Evolutionary conservation across 495 filamentous ascomycete genomes (phyloP).

Genomic region (Xylaria longipes): DNA sequence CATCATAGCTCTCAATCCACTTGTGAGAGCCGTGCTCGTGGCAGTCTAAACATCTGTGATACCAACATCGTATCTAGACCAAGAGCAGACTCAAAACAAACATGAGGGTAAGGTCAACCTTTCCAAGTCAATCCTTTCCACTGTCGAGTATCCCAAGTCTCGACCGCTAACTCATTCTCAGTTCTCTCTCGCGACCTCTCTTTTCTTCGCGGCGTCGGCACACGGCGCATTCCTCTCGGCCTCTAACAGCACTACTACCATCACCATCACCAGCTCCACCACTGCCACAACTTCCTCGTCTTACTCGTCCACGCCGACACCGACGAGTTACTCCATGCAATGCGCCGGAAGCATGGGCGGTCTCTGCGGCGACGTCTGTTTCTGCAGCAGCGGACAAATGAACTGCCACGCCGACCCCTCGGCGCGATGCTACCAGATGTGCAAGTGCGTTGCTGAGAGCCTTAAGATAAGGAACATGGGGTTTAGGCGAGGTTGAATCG

Average conservation of each 20-base stretch:
- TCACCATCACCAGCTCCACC: neutral
- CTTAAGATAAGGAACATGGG: neutral
- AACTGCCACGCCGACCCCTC: slow-evolving; percentile 37
- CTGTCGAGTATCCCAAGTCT: neutral
- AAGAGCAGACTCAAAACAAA: neutral
- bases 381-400: slow-evolving; percentile 25
- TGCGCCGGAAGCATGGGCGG: slow-evolving; percentile 33
- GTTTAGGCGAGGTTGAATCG: neutral
- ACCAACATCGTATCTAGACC: neutral
- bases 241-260: slow-evolving; percentile 7
- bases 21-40: neutral
- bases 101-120: neutral
- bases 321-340: slow-evolving; percentile 23
- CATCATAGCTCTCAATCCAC: neutral
- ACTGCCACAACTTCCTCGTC: slow-evolving; percentile 4
- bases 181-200: slow-evolving; percentile 17
- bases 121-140: neutral
- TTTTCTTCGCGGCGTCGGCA: slow-evolving; percentile 18
- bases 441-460: slow-evolving; percentile 16
- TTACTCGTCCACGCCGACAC: neutral
- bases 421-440: slow-evolving; percentile 35
- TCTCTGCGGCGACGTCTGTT: slow-evolving; percentile 33
- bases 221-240: neutral
- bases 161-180: neutral
- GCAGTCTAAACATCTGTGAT: neutral